phyloP scores from a whole-genome alignment of 2,329 filamentous ascomycete species.

The Calonectria pseudoturangicola region DNA sequence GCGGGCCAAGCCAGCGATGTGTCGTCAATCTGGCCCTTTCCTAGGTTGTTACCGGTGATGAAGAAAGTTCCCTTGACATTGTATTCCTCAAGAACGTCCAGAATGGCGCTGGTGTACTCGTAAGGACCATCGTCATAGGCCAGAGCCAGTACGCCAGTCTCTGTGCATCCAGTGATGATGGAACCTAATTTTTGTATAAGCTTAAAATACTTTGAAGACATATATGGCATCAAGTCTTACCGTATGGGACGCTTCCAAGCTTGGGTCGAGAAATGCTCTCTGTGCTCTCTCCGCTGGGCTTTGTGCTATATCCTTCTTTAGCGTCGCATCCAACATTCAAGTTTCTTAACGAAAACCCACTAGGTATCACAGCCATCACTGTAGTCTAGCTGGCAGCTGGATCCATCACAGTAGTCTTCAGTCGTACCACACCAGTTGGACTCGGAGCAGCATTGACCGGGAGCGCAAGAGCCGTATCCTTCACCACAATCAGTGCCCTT shows the following conservation, averaged over 20 bases:
- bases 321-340: neutral
- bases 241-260: slow-evolving; percentile 61
- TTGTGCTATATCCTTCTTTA: slow-evolving; percentile 52
- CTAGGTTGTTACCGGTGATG: slow-evolving; percentile 62
- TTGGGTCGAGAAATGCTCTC: slow-evolving; percentile 55
- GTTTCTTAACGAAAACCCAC: slow-evolving; percentile 53
- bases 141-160: slow-evolving; percentile 61
- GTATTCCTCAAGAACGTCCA: slow-evolving; percentile 59
- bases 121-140: slow-evolving; percentile 69
- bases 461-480: slow-evolving; percentile 59
- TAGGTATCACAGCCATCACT: slow-evolving; percentile 64
- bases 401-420: slow-evolving; percentile 60
- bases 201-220: neutral
- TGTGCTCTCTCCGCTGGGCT: slow-evolving; percentile 58
- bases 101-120: slow-evolving; percentile 62
- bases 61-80: slow-evolving; percentile 63
- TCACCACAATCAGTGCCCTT: slow-evolving; percentile 57
- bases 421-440: slow-evolving; percentile 61
- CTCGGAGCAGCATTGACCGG: slow-evolving; percentile 61
- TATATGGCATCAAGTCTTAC: slow-evolving; percentile 48
- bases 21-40: slow-evolving; percentile 64
- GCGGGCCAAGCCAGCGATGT: slow-evolving; percentile 56
- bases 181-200: neutral
- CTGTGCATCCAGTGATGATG: slow-evolving; percentile 58
- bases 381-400: slow-evolving; percentile 62